phyloP scores from a whole-genome alignment of 306 rosid genomes.

The Trifolium pratense region DNA sequence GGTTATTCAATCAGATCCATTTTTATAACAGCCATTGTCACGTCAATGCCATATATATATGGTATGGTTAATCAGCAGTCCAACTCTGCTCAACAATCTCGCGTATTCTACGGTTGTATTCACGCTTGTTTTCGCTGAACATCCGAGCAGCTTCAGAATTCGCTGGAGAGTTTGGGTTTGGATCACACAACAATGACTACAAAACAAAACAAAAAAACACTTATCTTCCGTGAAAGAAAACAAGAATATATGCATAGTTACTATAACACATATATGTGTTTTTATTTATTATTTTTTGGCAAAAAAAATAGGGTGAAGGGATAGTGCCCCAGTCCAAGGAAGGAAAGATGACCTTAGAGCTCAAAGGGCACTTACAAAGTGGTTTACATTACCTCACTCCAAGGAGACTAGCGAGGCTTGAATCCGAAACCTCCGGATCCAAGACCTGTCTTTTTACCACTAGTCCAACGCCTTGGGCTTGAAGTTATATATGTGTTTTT shows the following conservation, averaged over 20 bases:
- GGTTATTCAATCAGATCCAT: conserved; percentile 60
- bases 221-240: neutral
- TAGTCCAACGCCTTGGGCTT: too few species aligned
- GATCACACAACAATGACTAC: conserved; percentile 98
- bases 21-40: conserved; percentile 38
- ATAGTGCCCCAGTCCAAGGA: too few species aligned
- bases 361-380: too few species aligned
- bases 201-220: conserved; percentile 36
- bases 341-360: too few species aligned
- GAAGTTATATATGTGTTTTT: too few species aligned
- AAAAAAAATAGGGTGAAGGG: too few species aligned
- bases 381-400: too few species aligned
- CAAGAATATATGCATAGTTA: conserved; percentile 15
- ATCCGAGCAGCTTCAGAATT: conserved; percentile 97
- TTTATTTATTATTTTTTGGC: neutral
- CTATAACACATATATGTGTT: neutral
- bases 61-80: conserved; percentile 82
- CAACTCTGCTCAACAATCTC: conserved; percentile 99
- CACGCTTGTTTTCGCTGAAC: conserved; percentile 96
- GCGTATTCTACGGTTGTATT: conserved; percentile 87
- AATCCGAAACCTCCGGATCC: too few species aligned
- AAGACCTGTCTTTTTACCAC: too few species aligned
- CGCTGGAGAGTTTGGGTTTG: conserved; percentile 98
- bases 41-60: conserved; percentile 29
- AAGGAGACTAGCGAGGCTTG: too few species aligned